These are phyloP conservation scores for Didymella exigua DNA, from an alignment of 2,329 filamentous ascomycete species.

Conservation along the genomic window DNA sequence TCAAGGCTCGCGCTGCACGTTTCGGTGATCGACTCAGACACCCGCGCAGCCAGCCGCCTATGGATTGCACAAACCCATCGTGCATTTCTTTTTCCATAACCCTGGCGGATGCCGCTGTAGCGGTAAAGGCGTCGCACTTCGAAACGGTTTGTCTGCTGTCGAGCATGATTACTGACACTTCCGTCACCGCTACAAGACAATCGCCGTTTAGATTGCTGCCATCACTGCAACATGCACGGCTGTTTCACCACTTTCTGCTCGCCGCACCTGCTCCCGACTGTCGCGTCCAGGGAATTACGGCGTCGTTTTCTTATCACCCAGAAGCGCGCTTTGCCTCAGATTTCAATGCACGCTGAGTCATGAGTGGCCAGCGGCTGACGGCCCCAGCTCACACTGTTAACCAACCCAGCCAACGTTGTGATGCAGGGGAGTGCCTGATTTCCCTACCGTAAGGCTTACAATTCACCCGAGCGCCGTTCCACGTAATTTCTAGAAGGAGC, in stretches of 20 bases:
- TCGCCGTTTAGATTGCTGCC: slow-evolving; percentile 33
- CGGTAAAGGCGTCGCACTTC: background rate
- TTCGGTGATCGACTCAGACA: slow-evolving; percentile 25
- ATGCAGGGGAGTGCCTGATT: slow-evolving; percentile 36
- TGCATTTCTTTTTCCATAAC: background rate
- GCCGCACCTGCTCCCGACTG: slow-evolving; percentile 22
- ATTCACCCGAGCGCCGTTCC: slow-evolving; percentile 41
- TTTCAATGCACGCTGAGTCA: slow-evolving; percentile 31
- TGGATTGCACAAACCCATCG: slow-evolving; percentile 9
- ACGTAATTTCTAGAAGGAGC: slow-evolving; percentile 46
- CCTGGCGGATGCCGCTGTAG: background rate
- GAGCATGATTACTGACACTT: background rate
- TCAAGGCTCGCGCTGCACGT: slow-evolving; percentile 34
- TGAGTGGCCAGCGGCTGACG: slow-evolving; percentile 39
- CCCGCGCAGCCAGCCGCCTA: slow-evolving; percentile 11
- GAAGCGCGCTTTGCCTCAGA: slow-evolving; percentile 39
- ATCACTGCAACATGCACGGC: slow-evolving; percentile 32
- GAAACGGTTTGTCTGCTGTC: background rate
- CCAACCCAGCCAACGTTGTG: slow-evolving; percentile 34
- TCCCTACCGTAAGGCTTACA: slow-evolving; percentile 35
- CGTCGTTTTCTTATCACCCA: slow-evolving; percentile 40
- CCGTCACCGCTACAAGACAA: background rate
- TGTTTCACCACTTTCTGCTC: slow-evolving; percentile 42
- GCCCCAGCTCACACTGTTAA: slow-evolving; percentile 34
- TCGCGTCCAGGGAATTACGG: slow-evolving; percentile 26